Base-by-base conservation (phyloP, 805 yeast genomes). In the Monosporozyma yasuniensis region DNA sequence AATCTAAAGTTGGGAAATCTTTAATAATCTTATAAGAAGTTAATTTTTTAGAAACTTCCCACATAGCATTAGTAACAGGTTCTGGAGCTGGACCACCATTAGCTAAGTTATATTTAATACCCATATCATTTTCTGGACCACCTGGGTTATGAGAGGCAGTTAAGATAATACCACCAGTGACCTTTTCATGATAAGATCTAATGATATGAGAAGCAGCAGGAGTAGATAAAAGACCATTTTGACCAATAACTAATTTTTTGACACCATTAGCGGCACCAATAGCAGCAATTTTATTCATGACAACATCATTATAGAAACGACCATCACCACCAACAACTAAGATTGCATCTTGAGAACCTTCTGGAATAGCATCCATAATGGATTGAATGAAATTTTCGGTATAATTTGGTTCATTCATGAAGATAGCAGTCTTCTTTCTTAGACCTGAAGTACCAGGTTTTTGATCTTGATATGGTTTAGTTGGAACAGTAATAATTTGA, bases 31-130 rank as follows among this genome's bases (percentile, higher is more conserved):
- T 80, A 71, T 87, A 91, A 44, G 70, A 63, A 7, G 75, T 65
- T 59, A 93, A 71, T 39, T 68, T 61, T 63, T 75, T 77, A 19
- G 95, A 79, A 27, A 72, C 75, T 52, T 81, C 90, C 72, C 71
- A 93, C 63, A 91, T 93, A 67, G 82, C 79, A 71, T 91, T 79
- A 11, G 99, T 91, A 52, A 93, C 95, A 14, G 84, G 71, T 68
- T 91, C 99, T 11, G 99, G 99, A 10, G 98, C 98, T 41, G 99
- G 99, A 2, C 96, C 99, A 57, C 99, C 99, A 64, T 91, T 91
- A 55, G 86, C 79, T 67, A 93, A 74, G 69, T 91, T 93, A 73
- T 93, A 93, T 72, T 91, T 91, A 74, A 91, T 91, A 49, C 99
- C 99, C 65, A 89, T 76, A 66, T 91, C 99, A 56, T 86, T 82